Conservation (phyloP, 2,329 filamentous ascomycete genomes). For the Diatrype stigma region DNA sequence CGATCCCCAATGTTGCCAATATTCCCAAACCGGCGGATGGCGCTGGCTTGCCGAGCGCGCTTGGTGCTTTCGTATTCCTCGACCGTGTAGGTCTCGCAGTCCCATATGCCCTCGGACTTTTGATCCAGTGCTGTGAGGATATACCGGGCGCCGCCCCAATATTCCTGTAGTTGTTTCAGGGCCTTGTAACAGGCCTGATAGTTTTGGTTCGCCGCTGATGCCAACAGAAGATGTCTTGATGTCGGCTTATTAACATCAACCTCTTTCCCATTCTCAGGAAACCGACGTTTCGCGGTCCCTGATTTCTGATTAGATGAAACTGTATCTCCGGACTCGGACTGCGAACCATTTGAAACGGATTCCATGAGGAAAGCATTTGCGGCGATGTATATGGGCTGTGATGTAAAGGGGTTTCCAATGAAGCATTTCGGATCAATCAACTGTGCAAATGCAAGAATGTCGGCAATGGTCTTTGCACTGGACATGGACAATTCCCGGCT, state of each 20-base stretch:
- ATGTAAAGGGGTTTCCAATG: conserved; percentile 83
- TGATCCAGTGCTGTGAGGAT: conserved; percentile 83
- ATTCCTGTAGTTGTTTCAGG: conserved; percentile 72
- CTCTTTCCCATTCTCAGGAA: conserved; percentile 10
- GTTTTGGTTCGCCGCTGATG: conserved; percentile 78
- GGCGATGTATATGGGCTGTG: conserved; percentile 87
- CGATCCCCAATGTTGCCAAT: too few species aligned
- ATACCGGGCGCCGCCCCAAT: conserved; percentile 84
- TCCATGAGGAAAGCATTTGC: conserved; percentile 87
- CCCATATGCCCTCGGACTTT: conserved; percentile 81
- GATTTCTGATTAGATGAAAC: conserved; percentile 39
- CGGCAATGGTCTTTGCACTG: conserved; percentile 85
- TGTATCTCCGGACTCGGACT: conserved; percentile 57
- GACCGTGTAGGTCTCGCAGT: conserved; percentile 62
- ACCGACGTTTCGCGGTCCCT: conserved; percentile 14
- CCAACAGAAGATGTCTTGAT: conserved; percentile 69
- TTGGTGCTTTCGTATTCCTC: conserved; percentile 77
- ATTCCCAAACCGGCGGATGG: conserved; percentile 38
- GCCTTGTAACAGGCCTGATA: conserved; percentile 86
- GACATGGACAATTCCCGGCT: conserved; percentile 82
- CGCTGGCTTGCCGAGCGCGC: conserved; percentile 41
- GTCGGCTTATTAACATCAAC: conserved; percentile 40
- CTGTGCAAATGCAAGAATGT: conserved; percentile 82
- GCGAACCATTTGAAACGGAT: conserved; percentile 66
- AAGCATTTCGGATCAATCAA: conserved; percentile 82